Evolutionary conservation across 352 stramenopile species (phyloP).

Genomic region (Globisporangium emineosum): DNA sequence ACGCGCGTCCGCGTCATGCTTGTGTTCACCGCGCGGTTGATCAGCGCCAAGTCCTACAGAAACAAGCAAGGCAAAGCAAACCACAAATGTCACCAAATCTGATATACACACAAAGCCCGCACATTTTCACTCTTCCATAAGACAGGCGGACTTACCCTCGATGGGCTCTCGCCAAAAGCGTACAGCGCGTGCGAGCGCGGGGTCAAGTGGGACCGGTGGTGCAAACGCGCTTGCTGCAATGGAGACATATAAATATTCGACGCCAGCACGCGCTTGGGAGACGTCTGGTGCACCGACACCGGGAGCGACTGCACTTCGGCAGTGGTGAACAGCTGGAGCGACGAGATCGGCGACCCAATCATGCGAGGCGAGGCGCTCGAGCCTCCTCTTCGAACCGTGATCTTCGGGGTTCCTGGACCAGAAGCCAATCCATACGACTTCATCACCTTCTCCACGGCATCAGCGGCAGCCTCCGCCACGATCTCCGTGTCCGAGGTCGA

Average conservation of each 20-base stretch:
- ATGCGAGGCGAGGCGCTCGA: conserved; percentile 28
- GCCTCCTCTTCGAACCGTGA: conserved; percentile 17
- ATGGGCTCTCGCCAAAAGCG: conserved; percentile 83
- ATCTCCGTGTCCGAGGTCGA: conserved; percentile 78
- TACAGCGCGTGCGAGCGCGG: conserved; percentile 82
- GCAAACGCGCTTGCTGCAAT: conserved; percentile 68
- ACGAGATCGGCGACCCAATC: conserved; percentile 45
- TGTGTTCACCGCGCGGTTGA: conserved; percentile 74
- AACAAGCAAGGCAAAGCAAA: background rate
- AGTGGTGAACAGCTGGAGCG: conserved; percentile 59
- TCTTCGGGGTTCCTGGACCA: conserved; percentile 41
- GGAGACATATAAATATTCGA: conserved; percentile 88
- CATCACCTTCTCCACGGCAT: conserved; percentile 66
- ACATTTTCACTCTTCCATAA: background rate
- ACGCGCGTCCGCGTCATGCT: conserved; percentile 19
- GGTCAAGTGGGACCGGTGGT: conserved; percentile 68
- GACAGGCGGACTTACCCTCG: conserved; percentile 44
- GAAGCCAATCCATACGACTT: conserved; percentile 31
- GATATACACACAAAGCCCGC: background rate
- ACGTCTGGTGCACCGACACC: conserved; percentile 72
- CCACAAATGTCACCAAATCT: background rate
- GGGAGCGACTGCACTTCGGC: conserved; percentile 78
- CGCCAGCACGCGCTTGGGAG: conserved; percentile 69
- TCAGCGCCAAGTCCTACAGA: conserved; percentile 62
- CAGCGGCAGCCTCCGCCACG: conserved; percentile 66